Base-by-base conservation (phyloP, 768 basidiomycete genomes). In the Tricholoma hemisulphureum region DNA sequence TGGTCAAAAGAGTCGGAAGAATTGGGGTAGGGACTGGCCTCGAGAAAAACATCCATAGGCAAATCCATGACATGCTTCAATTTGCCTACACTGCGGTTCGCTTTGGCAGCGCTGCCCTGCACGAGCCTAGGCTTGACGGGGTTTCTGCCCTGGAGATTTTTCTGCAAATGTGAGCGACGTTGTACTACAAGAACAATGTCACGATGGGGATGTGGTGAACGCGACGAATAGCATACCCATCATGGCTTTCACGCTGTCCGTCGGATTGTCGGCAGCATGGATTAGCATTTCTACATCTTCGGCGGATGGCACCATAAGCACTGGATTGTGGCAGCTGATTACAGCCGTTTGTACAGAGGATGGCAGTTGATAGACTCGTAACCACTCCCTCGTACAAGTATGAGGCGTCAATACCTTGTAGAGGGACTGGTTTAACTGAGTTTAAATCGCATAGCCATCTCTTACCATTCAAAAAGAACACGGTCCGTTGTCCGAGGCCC, bases 31-130 rank as follows among this genome's bases (percentile, higher is more conserved):
- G 34, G 14, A 29, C 56, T 21, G 24, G 71, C 71, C 61, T 72
- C 71, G 49, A 63, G 65, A 20, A 72, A 32, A 9, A 71, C 46
- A 37, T 72, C 71, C 28, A 69, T 55, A 35, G 69, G 68, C 62
- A 71, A 66, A 24, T 59, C 64, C 23, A 63, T 48, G 0, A 72
- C 50, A 18, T 7, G 46, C 21, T 49, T 56, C 26, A 29, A 18
- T 62, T 53, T 37, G 63, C 57, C 41, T 71, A 53, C n/a, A 57
- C 37, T 10, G 68, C 69, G 23, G 65, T 63, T 31, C 54, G 50
- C 28, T 48, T n/a, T 28, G 26, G 16, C 26, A 26, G 46, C 26
- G n/a, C 5, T 28, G 26, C 46, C 9, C 16, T 5, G 46, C 18
- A n/a, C n/a, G n/a, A 48, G 46, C 16, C 28, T 48, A 16, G 24